Evolutionary conservation across 441 rosid species (phyloP).

Genomic region (Eruca vesicaria): DNA sequence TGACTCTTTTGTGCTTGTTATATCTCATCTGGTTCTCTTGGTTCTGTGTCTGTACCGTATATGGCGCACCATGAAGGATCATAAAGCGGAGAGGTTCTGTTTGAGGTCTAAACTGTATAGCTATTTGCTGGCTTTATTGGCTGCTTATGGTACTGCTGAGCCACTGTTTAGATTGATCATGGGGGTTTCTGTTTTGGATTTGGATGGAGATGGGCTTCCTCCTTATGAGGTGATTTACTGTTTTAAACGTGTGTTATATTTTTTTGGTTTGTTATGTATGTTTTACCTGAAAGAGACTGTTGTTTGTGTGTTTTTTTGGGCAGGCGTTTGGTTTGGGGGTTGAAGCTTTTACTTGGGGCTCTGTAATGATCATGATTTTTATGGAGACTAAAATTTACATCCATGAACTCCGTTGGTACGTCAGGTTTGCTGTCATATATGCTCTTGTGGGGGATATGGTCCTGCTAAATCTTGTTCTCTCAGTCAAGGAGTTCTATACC

Average conservation of each 20-base stretch:
- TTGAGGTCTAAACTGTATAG: slow-evolving; percentile 77
- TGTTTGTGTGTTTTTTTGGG: slow-evolving; percentile 20
- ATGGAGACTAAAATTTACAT: slow-evolving; percentile 84
- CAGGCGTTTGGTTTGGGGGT: slow-evolving; percentile 74
- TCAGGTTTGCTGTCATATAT: slow-evolving; percentile 82
- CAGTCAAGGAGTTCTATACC: slow-evolving; percentile 60
- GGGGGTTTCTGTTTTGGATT: slow-evolving; percentile 78
- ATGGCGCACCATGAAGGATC: slow-evolving; percentile 72
- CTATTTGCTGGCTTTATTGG: slow-evolving; percentile 63
- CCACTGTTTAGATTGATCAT: slow-evolving; percentile 82
- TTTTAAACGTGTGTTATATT: background rate
- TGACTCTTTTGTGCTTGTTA: slow-evolving; percentile 60
- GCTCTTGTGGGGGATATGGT: slow-evolving; percentile 85
- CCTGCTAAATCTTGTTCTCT: slow-evolving; percentile 73
- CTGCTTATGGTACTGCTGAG: slow-evolving; percentile 73
- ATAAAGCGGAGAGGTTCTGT: slow-evolving; percentile 66
- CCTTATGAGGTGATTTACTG: slow-evolving; percentile 71
- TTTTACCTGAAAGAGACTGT: background rate
- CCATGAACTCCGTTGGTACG: slow-evolving; percentile 87
- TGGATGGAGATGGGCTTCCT: slow-evolving; percentile 73
- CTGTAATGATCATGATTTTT: slow-evolving; percentile 62
- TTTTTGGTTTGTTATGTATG: background rate
- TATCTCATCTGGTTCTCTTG: slow-evolving; percentile 73
- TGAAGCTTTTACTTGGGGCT: slow-evolving; percentile 87
- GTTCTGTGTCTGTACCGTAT: slow-evolving; percentile 73